Evolutionary conservation across 805 yeast genomes (phyloP).

Genomic region (Saccharomycopsis schoenii): DNA sequence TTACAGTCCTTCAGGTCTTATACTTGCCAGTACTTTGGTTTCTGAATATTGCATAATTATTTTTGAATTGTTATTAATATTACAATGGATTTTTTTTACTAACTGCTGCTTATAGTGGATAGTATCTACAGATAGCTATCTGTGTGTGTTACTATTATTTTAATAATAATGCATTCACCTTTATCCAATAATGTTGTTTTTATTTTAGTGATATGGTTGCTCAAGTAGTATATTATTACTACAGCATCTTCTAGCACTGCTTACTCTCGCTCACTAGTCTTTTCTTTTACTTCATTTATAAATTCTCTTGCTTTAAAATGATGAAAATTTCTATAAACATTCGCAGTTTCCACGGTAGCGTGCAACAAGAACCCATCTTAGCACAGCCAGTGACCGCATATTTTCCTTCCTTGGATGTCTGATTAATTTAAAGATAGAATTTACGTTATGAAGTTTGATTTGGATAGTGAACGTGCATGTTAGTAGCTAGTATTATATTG

Average conservation of each 20-base stretch:
- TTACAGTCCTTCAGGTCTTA: conserved; percentile 12
- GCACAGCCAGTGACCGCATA: conserved; percentile 20
- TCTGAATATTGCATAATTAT: conserved; percentile 10
- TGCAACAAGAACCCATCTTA: conserved; percentile 16
- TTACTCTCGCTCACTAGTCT: no score
- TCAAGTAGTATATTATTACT: no score
- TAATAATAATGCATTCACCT: not conserved
- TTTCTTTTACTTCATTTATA: not conserved
- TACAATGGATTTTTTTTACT: not conserved
- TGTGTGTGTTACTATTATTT: not conserved
- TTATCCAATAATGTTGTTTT: not conserved
- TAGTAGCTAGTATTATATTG: not conserved
- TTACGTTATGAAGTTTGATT: not conserved
- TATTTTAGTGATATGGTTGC: not conserved
- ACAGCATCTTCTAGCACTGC: no score
- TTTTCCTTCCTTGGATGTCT: conserved; percentile 19
- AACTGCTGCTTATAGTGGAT: not conserved
- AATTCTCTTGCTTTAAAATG: conserved; percentile 6
- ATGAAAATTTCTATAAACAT: conserved; percentile 18
- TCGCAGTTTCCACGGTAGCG: conserved; percentile 22
- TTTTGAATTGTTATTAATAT: not conserved
- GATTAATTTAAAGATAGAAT: conserved; percentile 5
- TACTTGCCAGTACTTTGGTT: conserved; percentile 21
- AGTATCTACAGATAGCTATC: not conserved
- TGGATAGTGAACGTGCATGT: not conserved